Base-by-base conservation (phyloP, 192 early-diverging fungal species). In the Backusella australiensis region DNA sequence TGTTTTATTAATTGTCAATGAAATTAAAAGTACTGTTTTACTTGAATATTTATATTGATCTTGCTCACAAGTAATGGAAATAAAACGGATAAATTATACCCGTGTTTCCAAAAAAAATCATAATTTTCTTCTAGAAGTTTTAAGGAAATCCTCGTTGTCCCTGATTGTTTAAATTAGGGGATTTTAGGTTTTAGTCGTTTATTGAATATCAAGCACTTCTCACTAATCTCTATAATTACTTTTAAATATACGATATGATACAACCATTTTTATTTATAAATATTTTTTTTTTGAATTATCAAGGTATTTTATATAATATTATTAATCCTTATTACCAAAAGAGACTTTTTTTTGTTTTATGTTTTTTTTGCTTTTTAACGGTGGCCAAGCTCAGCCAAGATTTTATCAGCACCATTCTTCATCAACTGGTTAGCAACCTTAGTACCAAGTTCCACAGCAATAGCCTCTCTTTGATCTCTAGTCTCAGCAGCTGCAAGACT, bases 341-440 rank as follows among this genome's bases (percentile, higher is more conserved):
- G 21, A 14, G 26, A 59, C 19, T 12, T 26, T 59, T 1, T 29
- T 29, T 29, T 29, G 29, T 29, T 29, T 29, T 29, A 1, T 12
- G 49, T 21, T 6, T 53, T n/a, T 21, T 59, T 32, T 32, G 2
- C 32, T 23, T 53, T 53, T 59, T 59, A 59, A 12, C 56, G 56
- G 23, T 75, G 74, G 4, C 63, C 59, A n/a, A 75, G 34, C 15
- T 38, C 74, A 21, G 66, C 34, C 36, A 75, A 67, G 1, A 75
- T 75, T 42, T 75, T 75, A 65, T 75, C 44, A 90, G 87, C 87
- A 11, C 87, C 87, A 41, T 73, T 74, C 32, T 78, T 68, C 67
- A 84, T 56, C 78, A 88, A 67, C 66, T 77, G 65, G 3, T 53
- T 44, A 9, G 87, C 85, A 11, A 88, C 87, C 26, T 29, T 66